Evolutionary conservation across 2,329 filamentous ascomycete species (phyloP).

Genomic region (Fusarium tanahbumbuense): DNA sequence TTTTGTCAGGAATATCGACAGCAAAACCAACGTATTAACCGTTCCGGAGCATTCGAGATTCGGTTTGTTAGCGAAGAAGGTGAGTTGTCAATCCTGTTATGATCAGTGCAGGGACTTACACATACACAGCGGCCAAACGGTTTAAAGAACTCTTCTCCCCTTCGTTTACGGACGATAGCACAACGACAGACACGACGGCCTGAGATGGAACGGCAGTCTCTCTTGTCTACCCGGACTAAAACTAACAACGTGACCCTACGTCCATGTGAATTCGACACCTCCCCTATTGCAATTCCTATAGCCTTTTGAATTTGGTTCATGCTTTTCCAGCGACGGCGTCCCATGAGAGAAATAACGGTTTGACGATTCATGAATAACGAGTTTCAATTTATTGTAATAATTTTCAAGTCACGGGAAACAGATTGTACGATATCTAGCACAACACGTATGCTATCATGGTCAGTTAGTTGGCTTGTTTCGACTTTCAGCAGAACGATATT

Average conservation of each 20-base stretch:
- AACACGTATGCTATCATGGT: slow-evolving; percentile 14
- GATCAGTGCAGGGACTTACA: slow-evolving; percentile 15
- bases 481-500: slow-evolving; percentile 19
- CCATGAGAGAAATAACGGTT: slow-evolving; percentile 27
- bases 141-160: slow-evolving; percentile 58
- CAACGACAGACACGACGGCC: slow-evolving; percentile 25
- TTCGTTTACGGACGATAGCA: slow-evolving; percentile 28
- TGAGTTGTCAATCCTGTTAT: slow-evolving; percentile 32
- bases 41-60: slow-evolving; percentile 62
- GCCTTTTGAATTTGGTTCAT: slow-evolving; percentile 31
- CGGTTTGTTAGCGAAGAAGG: slow-evolving; percentile 59
- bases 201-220: slow-evolving; percentile 4
- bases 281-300: slow-evolving; percentile 18
- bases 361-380: slow-evolving; percentile 45
- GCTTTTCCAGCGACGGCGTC: slow-evolving; percentile 35
- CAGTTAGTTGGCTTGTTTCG: slow-evolving; percentile 22
- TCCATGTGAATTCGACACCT: not conserved
- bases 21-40: slow-evolving; percentile 62
- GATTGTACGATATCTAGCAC: slow-evolving; percentile 44
- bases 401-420: slow-evolving; percentile 28
- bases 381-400: slow-evolving; percentile 33
- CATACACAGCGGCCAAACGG: slow-evolving; percentile 41
- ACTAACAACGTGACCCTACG: not conserved
- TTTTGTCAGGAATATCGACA: slow-evolving; percentile 68
- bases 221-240: not conserved